These are phyloP conservation scores for Aspergillus vadensis DNA, from an alignment of 2,329 filamentous ascomycete species.

Conservation along the genomic window DNA sequence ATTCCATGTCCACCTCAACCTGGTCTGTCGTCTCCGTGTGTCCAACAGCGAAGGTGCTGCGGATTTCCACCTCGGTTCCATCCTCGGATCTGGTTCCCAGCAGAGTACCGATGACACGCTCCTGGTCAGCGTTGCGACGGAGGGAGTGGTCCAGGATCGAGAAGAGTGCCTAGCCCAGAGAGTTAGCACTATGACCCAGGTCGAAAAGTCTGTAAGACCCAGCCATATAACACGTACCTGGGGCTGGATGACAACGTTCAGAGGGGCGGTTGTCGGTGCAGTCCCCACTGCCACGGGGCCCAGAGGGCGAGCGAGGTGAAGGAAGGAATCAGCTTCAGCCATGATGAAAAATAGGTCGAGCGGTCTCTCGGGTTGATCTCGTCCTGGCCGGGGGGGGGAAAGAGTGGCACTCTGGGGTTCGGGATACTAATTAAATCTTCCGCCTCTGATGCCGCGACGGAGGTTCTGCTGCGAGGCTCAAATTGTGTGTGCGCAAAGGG, in stretches of 20 bases:
- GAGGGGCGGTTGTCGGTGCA: conserved; percentile 83
- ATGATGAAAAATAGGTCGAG: conserved; percentile 59
- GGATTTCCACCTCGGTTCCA: conserved; percentile 93
- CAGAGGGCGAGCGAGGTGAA: conserved; percentile 90
- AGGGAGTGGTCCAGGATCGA: conserved; percentile 83
- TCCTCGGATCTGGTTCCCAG: conserved; percentile 93
- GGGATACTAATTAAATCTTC: conserved; percentile 32
- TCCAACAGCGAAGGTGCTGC: conserved; percentile 94
- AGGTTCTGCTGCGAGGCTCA: conserved; percentile 34
- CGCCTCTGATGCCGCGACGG: conserved; percentile 25
- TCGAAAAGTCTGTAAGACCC: background rate
- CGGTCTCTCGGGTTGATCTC: conserved; percentile 26
- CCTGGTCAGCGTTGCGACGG: conserved; percentile 86
- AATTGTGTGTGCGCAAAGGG: conserved; percentile 46
- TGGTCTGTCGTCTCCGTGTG: conserved; percentile 98
- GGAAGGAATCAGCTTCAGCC: conserved; percentile 82
- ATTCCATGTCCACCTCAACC: conserved; percentile 99
- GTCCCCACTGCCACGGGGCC: conserved; percentile 77
- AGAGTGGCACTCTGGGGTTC: conserved; percentile 27
- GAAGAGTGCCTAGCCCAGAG: conserved; percentile 58
- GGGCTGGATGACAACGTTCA: conserved; percentile 92
- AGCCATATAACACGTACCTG: conserved; percentile 64
- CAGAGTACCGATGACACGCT: conserved; percentile 94
- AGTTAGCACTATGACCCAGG: conserved; percentile 19
- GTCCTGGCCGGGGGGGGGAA: conserved; percentile 29